Evolutionary conservation across 163 green algal species (phyloP).

Genomic region (Dunaliella salina): DNA sequence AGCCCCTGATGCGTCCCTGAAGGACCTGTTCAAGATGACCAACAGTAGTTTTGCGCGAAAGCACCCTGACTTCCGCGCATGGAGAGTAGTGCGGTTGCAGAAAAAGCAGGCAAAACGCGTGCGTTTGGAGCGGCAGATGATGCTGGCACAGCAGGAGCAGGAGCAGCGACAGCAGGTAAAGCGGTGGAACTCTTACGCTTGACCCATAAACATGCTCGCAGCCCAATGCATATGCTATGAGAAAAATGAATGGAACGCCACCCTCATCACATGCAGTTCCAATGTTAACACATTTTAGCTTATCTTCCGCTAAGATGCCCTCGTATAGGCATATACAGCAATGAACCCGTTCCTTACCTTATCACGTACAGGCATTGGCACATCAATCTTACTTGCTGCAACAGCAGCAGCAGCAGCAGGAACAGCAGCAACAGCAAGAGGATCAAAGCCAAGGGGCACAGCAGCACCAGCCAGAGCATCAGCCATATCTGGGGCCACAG

Average conservation of each 20-base stretch:
- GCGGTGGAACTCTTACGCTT: neutral
- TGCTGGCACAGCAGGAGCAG: constrained; percentile 9
- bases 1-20: neutral
- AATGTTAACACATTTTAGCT: too few relatives aligned
- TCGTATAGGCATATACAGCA: too few relatives aligned
- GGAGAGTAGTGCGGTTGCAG: neutral
- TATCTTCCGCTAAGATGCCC: too few relatives aligned
- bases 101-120: neutral
- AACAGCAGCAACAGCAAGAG: neutral
- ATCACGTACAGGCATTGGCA: neutral
- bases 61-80: neutral
- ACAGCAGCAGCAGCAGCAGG: constrained; percentile 4
- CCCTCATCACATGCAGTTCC: too few relatives aligned
- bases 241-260: too few relatives aligned
- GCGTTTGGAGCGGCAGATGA: neutral
- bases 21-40: constrained; percentile 37
- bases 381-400: neutral
- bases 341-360: too few relatives aligned
- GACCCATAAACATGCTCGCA: too few relatives aligned
- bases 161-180: neutral
- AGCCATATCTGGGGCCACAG: neutral
- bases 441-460: too few relatives aligned
- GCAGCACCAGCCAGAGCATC: constrained; percentile 12
- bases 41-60: constrained; percentile 38
- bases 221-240: too few relatives aligned